Percentiles rank a stretch among this genome's conserved stretches.
Conservation (phyloP, 352 stramenopile species). For the Globisporangium okanoganense region DNA sequence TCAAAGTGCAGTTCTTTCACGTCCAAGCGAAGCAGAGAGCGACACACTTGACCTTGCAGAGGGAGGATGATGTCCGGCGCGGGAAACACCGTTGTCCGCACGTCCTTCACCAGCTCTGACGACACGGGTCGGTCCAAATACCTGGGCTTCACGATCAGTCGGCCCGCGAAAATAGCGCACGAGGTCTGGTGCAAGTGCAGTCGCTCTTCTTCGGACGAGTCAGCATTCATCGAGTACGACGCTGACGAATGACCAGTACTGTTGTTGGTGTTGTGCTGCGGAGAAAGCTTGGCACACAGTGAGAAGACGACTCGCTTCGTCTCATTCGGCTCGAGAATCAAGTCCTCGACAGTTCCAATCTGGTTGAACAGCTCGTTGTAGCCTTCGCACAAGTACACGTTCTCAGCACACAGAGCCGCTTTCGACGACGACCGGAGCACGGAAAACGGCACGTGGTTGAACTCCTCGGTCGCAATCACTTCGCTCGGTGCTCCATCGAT, state of each 20-base stretch:
- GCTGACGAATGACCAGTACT: conserved; percentile 9
- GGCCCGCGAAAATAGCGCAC: conserved; percentile 64
- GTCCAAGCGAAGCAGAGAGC: conserved; percentile 77
- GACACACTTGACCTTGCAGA: conserved; percentile 78
- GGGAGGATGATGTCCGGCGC: conserved; percentile 69
- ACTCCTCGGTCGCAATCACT: conserved; percentile 40
- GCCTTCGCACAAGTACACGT: conserved; percentile 77
- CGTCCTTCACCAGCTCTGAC: conserved; percentile 15
- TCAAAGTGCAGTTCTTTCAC: conserved; percentile 89
- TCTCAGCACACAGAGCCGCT: conserved; percentile 64
- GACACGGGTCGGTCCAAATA: conserved; percentile 14
- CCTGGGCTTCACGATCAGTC: conserved; percentile 52
- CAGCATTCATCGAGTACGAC: conserved; percentile 23
- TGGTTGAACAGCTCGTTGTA: conserved; percentile 91
- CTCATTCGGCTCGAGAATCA: conserved; percentile 63
- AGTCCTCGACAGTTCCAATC: conserved; percentile 59
- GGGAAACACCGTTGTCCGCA: conserved; percentile 20
- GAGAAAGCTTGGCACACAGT: conserved; percentile 56
- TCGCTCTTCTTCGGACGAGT: conserved; percentile 84
- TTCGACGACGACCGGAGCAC: conserved; percentile 69
- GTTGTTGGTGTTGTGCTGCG: conserved; percentile 19
- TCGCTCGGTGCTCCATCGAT: conserved; percentile 35
- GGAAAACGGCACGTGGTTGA: conserved; percentile 72
- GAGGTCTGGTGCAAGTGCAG: conserved; percentile 82
- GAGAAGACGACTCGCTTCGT: conserved; percentile 73